Conservation (phyloP, 441 rosid genomes). For the Euphorbia corollata region DNA sequence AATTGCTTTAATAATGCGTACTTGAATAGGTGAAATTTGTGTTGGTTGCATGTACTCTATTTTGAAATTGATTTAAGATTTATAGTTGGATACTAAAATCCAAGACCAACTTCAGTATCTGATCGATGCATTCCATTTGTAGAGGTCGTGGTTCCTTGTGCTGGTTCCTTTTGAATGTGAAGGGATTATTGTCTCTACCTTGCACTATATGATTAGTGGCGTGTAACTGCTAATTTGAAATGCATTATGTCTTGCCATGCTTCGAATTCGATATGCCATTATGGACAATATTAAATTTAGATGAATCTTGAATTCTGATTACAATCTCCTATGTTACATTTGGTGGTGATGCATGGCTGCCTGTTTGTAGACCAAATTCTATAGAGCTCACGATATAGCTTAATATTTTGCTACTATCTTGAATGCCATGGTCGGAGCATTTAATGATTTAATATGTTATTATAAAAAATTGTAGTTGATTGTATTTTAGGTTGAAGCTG, state of each 20-base stretch:
- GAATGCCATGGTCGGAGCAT: neutral
- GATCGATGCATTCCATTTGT: neutral
- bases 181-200: neutral
- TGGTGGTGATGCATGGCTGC: neutral
- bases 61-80: neutral
- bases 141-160: neutral
- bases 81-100: neutral
- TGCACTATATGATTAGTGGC: slow-evolving; percentile 2
- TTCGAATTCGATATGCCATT: neutral
- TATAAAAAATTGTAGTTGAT: slow-evolving; percentile 1
- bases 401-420: neutral
- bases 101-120: neutral
- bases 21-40: neutral
- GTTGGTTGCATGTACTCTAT: neutral
- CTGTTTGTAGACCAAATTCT: neutral
- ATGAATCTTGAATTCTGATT: neutral
- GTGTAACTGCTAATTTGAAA: neutral
- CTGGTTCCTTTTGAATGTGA: neutral
- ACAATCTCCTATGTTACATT: neutral
- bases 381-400: neutral
- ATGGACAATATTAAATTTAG: neutral
- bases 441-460: slow-evolving; percentile 4
- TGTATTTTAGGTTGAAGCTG: slow-evolving; percentile 70
- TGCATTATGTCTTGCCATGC: neutral
- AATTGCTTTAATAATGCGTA: neutral